A percentile compares a stretch with the other conserved stretches of the same genome.
Conservation (phyloP, 225 moss, liverwort and hornwort genomes). For the Pleurozium schreberi region DNA sequence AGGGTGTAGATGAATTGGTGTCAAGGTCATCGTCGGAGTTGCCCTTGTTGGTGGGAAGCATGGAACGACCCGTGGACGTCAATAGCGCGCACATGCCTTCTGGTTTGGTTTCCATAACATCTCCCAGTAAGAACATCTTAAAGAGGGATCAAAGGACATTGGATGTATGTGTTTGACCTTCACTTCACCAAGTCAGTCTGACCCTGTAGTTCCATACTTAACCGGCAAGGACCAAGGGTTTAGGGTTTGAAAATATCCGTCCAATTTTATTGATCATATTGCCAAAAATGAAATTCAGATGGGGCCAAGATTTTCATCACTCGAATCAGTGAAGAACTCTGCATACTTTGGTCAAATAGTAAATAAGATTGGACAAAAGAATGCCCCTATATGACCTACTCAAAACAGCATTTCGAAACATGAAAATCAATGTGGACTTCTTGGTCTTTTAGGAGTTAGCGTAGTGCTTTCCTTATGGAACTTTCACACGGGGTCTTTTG, state of each 20-base stretch:
- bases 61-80: constrained; percentile 13
- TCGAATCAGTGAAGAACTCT: neutral
- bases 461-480: neutral
- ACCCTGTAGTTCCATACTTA: neutral
- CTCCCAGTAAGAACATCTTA: neutral
- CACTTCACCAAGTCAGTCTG: neutral
- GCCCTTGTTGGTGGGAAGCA: constrained; percentile 22
- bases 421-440: neutral
- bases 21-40: neutral
- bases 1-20: constrained; percentile 1
- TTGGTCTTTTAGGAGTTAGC: neutral
- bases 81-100: constrained; percentile 7
- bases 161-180: neutral
- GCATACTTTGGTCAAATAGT: neutral
- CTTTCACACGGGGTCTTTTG: neutral
- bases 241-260: neutral
- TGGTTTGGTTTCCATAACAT: neutral
- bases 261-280: neutral
- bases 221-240: neutral
- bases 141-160: neutral
- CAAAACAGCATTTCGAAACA: neutral
- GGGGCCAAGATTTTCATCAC: neutral
- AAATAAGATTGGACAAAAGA: neutral
- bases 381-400: neutral
- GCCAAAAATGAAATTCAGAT: neutral